These are phyloP conservation scores for Candida glucosophila DNA, from an alignment of 1,139 yeast genomes.

Conservation along the genomic window DNA sequence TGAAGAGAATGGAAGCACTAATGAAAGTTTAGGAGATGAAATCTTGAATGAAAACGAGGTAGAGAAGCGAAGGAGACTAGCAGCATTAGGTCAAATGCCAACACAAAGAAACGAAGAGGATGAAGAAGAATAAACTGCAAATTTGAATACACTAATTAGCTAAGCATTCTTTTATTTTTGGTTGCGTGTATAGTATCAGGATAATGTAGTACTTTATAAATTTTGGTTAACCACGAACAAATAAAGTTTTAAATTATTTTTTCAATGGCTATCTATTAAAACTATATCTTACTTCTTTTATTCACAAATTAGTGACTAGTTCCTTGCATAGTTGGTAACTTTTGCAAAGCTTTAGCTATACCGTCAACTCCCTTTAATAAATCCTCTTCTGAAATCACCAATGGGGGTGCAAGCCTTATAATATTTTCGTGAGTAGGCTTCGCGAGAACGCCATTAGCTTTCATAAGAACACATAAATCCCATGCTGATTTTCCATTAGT, in stretches of 20 bases:
- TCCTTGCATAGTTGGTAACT: constrained; percentile 48
- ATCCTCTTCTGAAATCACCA: constrained; percentile 84
- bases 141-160: neutral
- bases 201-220: neutral
- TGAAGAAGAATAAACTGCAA: constrained; percentile 45
- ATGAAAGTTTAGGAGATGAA: constrained; percentile 12
- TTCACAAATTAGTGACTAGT: constrained; percentile 23
- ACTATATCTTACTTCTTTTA: neutral
- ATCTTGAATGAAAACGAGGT: constrained; percentile 51
- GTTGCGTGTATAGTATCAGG: constrained; percentile 1
- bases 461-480: constrained; percentile 90
- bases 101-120: constrained; percentile 39
- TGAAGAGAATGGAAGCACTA: constrained; percentile 8
- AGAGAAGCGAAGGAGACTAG: constrained; percentile 69
- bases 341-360: constrained; percentile 53
- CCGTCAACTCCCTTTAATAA: constrained; percentile 71
- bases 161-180: constrained; percentile 1
- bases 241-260: neutral
- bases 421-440: constrained; percentile 96
- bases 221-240: neutral
- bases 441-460: constrained; percentile 82
- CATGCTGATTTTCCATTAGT: constrained; percentile 91
- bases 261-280: neutral
- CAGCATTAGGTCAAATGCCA: constrained; percentile 60
- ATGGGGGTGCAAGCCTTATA: constrained; percentile 93